Base-by-base conservation (phyloP, 768 basidiomycete species). In the Pleurotus tuoliensis region DNA sequence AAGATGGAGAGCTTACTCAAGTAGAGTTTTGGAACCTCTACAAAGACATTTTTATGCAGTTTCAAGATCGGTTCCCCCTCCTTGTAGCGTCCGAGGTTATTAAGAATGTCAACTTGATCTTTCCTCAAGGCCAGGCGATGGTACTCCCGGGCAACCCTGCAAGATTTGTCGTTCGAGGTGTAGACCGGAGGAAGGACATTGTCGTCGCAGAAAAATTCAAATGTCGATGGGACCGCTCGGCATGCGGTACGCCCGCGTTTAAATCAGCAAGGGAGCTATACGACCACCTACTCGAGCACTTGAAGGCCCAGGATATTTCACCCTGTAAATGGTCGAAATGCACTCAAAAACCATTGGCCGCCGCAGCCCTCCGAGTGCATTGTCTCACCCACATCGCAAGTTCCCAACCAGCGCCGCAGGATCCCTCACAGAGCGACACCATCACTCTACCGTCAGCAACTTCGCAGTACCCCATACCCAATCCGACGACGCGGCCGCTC, bases 21-120 rank as follows among this genome's bases (percentile, higher is more conserved):
- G 93, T 96, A 34, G 87, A 92, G 55, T 92, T 99, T 65, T 99
- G 96, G 95, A 92, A 84, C 56, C 79, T 94, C 11, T 99, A 99
- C 73, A 87, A 89, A 59, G 88, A 90, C 57, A 83, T 83, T 1
- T 97, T 98, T 63, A 72, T 80, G 1, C 82, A 84, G 1, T 78
- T 76, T 64, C 68, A 78, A 57, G 81, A 83, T 1, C 76, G 76
- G 55, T 75, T 82, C 56, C 81, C 82, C 9, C 73, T 92, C 44
- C 81, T 94, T 2, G 82, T 86, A 2, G 95, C 97, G 0, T 88
- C 92, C 1, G 96, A 99, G 44, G 91, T 97, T 48, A 98, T 99
- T 69, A 95, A 96, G 71, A 91, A 90, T 59, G 91, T 95, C 59
- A 92, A 83, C 48, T 73, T 82, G 8, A 88, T 94, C 24, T 96